Conservation (phyloP, 2,329 filamentous ascomycete genomes). For the Penicillium sp. region DNA sequence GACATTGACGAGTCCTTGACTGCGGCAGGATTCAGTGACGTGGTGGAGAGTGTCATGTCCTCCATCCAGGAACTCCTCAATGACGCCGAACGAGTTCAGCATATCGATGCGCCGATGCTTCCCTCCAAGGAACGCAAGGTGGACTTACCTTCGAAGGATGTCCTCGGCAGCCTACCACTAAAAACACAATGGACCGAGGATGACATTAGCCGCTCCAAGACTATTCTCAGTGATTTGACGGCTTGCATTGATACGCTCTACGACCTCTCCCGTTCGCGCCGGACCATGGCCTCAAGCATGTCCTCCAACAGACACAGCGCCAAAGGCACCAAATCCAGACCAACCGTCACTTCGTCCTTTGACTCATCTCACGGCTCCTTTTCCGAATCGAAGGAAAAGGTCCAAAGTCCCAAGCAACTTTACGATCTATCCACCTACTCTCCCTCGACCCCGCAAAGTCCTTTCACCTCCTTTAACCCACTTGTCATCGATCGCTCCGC, state of each 20-base stretch:
- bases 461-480: slow-evolving; percentile 25
- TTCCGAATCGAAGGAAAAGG: slow-evolving; percentile 33
- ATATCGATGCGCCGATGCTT: slow-evolving; percentile 37
- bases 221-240: slow-evolving; percentile 55
- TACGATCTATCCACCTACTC: slow-evolving; percentile 25
- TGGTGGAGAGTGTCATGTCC: slow-evolving; percentile 58
- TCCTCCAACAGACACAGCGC: slow-evolving; percentile 27
- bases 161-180: slow-evolving; percentile 29
- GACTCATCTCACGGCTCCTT: slow-evolving; percentile 34
- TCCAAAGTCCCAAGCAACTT: slow-evolving; percentile 20
- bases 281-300: slow-evolving; percentile 42
- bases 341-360: slow-evolving; percentile 22
- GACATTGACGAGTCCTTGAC: slow-evolving; percentile 60
- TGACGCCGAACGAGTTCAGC: slow-evolving; percentile 55
- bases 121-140: slow-evolving; percentile 34
- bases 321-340: slow-evolving; percentile 21
- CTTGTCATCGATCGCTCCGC: slow-evolving; percentile 39
- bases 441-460: slow-evolving; percentile 19
- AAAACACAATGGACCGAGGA: slow-evolving; percentile 45
- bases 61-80: slow-evolving; percentile 59
- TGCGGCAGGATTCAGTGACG: slow-evolving; percentile 57
- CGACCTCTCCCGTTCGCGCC: slow-evolving; percentile 54
- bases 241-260: slow-evolving; percentile 60
- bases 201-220: slow-evolving; percentile 52
- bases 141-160: slow-evolving; percentile 28